Conservation (phyloP, 495 filamentous ascomycete genomes). For the Aspergillus mulundensis region DNA sequence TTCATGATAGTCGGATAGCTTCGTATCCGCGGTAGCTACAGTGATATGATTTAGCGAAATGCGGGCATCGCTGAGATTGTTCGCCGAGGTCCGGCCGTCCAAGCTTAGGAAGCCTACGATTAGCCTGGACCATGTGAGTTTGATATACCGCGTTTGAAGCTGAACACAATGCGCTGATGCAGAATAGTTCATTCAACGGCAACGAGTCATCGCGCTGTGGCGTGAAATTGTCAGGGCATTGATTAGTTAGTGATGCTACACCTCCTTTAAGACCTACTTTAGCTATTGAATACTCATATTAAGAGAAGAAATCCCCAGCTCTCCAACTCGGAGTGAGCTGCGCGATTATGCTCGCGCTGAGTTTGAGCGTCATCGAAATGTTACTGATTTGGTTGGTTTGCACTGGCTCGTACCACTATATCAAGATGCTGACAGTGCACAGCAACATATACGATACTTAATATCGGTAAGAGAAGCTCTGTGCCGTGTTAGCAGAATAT, state of each 20-base stretch:
- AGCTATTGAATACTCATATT: neutral
- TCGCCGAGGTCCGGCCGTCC: constrained; percentile 32
- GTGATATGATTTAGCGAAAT: constrained; percentile 22
- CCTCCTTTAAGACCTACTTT: neutral
- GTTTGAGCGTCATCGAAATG: constrained; percentile 66
- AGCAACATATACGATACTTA: constrained; percentile 57
- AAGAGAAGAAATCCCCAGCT: constrained; percentile 36
- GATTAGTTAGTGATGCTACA: constrained; percentile 27
- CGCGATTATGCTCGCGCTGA: constrained; percentile 67
- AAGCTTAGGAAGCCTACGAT: constrained; percentile 37
- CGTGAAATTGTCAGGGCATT: constrained; percentile 37
- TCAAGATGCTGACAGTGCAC: constrained; percentile 15
- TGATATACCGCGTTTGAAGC: neutral
- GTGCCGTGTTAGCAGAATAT: neutral
- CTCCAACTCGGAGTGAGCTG: constrained; percentile 59
- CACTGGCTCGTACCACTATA: neutral
- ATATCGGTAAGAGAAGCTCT: constrained; percentile 40
- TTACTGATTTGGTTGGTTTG: constrained; percentile 62
- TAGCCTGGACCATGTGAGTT: constrained; percentile 40
- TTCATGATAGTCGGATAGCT: neutral
- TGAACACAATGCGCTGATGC: constrained; percentile 12
- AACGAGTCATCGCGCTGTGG: constrained; percentile 37
- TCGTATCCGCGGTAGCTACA: neutral
- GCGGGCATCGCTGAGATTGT: constrained; percentile 25
- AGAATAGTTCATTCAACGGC: constrained; percentile 40